Conservation (phyloP, 345 rosid species). For the Physaria fendleri region DNA sequence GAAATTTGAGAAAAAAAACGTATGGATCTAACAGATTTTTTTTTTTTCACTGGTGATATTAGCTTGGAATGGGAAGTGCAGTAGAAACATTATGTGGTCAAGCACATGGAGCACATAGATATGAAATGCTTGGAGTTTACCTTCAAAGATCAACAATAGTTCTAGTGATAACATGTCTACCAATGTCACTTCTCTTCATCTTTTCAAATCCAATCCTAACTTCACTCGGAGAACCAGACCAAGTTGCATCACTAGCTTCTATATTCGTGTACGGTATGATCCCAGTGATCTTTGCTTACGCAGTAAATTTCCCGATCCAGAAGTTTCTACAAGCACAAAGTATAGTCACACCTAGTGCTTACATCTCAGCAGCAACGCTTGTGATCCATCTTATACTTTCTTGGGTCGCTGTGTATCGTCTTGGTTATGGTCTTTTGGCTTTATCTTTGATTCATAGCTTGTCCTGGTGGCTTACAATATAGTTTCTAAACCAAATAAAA, state of each 20-base stretch:
- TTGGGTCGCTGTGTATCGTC: conserved; percentile 45
- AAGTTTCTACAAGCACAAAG: conserved; percentile 61
- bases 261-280: conserved; percentile 59
- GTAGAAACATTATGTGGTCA: conserved; percentile 82
- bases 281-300: conserved; percentile 64
- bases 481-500: too few relatives aligned
- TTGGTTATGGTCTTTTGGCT: conserved; percentile 46
- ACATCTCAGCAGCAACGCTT: conserved; percentile 43
- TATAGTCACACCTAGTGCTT: conserved; percentile 59
- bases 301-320: conserved; percentile 58
- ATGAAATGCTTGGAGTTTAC: conserved; percentile 61
- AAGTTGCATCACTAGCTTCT: conserved; percentile 45
- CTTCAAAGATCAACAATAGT: conserved; percentile 62
- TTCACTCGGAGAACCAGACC: conserved; percentile 47
- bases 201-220: conserved; percentile 46
- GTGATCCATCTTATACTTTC: conserved; percentile 38
- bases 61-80: conserved; percentile 85
- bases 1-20: background rate
- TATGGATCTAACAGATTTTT: background rate
- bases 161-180: conserved; percentile 41
- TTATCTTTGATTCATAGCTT: conserved; percentile 42
- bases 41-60: background rate
- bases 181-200: conserved; percentile 40
- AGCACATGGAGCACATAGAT: conserved; percentile 66
- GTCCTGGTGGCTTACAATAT: conserved; percentile 62